Percentiles rank a stretch among this genome's conserved stretches.
phyloP scores from a whole-genome alignment of 2,329 filamentous ascomycete species.

The Blastomyces parvus region DNA sequence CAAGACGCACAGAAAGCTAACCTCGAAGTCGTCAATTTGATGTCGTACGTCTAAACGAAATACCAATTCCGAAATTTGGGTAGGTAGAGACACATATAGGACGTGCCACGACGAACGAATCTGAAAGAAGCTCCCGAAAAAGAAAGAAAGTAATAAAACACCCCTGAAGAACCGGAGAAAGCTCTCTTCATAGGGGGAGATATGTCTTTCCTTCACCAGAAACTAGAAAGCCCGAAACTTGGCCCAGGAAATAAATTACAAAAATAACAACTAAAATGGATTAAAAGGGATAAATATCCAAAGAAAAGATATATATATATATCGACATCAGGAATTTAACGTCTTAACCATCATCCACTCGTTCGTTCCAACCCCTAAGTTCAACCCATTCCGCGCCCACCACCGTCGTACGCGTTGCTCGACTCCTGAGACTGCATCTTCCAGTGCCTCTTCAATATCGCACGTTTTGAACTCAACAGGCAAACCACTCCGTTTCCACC shows the following conservation, averaged over 20 bases:
- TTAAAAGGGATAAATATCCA: neutral
- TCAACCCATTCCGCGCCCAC: constrained; percentile 81
- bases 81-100: too few relatives aligned
- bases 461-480: constrained; percentile 88
- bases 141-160: too few relatives aligned
- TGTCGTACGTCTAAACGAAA: too few relatives aligned
- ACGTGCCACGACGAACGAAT: too few relatives aligned
- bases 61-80: too few relatives aligned
- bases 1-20: too few relatives aligned
- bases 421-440: constrained; percentile 67
- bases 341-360: constrained; percentile 83
- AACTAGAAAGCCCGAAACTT: too few relatives aligned
- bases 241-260: neutral
- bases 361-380: constrained; percentile 69
- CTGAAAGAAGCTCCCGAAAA: too few relatives aligned
- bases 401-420: constrained; percentile 67
- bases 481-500: constrained; percentile 70
- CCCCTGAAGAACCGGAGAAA: too few relatives aligned
- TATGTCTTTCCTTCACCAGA: too few relatives aligned
- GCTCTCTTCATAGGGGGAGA: too few relatives aligned
- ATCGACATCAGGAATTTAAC: constrained; percentile 29
- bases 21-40: too few relatives aligned
- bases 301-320: neutral
- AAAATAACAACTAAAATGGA: neutral
- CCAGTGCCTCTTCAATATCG: constrained; percentile 88